Evolutionary conservation across 257 asterid species (phyloP).

Genomic region (Lithospermum erythrorhizon): DNA sequence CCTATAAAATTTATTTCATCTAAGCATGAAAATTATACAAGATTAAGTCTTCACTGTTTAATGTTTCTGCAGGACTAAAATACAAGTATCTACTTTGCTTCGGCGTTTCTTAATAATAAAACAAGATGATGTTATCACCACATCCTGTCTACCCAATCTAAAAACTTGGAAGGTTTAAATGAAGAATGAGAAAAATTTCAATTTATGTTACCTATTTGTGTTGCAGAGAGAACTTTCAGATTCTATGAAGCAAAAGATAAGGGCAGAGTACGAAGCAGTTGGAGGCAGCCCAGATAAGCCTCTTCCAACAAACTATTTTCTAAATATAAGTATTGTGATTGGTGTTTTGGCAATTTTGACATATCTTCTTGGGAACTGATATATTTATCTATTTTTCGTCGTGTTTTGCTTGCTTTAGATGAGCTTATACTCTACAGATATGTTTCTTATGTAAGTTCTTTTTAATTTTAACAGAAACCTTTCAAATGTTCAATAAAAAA

Average conservation of each 20-base stretch:
- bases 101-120: conserved; percentile 41
- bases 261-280: conserved; percentile 77
- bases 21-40: conserved; percentile 7
- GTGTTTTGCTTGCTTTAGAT: conserved; percentile 6
- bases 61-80: conserved; percentile 77
- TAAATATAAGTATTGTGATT: conserved; percentile 68
- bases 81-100: conserved; percentile 47
- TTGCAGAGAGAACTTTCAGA: conserved; percentile 97
- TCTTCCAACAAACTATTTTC: conserved; percentile 81
- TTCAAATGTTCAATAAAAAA: too few relatives aligned
- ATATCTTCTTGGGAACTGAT: conserved; percentile 61
- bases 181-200: conserved; percentile 43
- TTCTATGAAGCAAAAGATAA: conserved; percentile 80
- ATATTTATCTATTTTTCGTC: conserved; percentile 6
- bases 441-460: background rate
- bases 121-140: conserved; percentile 46
- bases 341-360: conserved; percentile 78
- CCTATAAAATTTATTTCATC: background rate
- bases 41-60: conserved; percentile 21
- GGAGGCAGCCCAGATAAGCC: conserved; percentile 99
- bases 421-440: background rate
- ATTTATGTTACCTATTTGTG: conserved; percentile 46
- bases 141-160: conserved; percentile 33
- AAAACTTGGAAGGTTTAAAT: conserved; percentile 33
- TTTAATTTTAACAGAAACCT: too few relatives aligned